Base-by-base conservation (phyloP, 75 land plant species). In the Chamaecyparis obtusa region DNA sequence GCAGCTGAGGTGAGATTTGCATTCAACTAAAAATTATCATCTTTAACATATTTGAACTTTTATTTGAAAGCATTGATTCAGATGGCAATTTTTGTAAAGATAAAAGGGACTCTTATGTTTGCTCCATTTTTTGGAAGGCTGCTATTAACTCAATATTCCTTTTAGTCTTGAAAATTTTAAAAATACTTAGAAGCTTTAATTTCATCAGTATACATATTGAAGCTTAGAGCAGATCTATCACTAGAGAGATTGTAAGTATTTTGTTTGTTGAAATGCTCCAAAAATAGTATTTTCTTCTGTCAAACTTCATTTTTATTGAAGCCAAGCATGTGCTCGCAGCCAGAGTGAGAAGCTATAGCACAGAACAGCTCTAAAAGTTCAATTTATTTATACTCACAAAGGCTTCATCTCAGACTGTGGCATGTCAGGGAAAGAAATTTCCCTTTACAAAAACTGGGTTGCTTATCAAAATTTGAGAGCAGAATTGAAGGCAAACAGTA, bases 1-100 rank as follows among this genome's bases (percentile, higher is more conserved):
- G 90, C 93, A 83, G 88, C 98, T 76, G 98, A 97, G 95, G 99
- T 97, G 85, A 51, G 69, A 51, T 49, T 84, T 56, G 17, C 43
- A 43, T 84, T 54, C 17, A 32, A 84, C 69, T 33, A 35, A 84
- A 84, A 36, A 17, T 30, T 84, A 19, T 54, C 36, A 21, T 54
- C 19, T 84, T 37, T 39, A n/a, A 17, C 56, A 85, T 37, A 36
- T 14, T 49, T 36, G 21, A 10, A 11, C 36, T 33, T 46, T 41
- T 49, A 36, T 32, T 1, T 5, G 14, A 69, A 36, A 41, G 27
- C 46, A 10, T 44, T 83, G 24, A 33, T 44, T 17, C 41, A 83
- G 44, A 83, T 33, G n/a, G 9, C n/a, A 41, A 83, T 27, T 24
- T 2, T 11, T 44, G 30, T 44, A 83, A 83, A 41, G 30, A 37